phyloP scores from a whole-genome alignment of 345 rosid species.

The Linum tenue region DNA sequence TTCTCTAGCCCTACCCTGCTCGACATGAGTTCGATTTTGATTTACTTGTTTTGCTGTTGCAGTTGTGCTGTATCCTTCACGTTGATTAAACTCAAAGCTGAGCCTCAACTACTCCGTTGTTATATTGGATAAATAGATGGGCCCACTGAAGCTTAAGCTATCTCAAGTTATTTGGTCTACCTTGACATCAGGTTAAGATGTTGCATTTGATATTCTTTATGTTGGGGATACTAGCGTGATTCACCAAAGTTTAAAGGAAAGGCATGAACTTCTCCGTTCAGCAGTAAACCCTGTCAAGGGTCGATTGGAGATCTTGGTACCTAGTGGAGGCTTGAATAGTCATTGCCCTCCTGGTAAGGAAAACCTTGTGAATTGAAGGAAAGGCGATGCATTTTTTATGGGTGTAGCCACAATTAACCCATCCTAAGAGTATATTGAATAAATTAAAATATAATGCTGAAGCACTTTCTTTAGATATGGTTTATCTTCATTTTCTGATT shows the following conservation, averaged over 20 bases:
- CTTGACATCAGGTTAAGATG: conserved; percentile 61
- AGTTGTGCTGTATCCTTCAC: conserved; percentile 95
- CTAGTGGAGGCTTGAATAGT: conserved; percentile 62
- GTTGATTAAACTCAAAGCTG: conserved; percentile 3
- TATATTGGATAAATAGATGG: conserved; percentile 7
- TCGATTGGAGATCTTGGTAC: conserved; percentile 72
- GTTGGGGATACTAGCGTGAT: conserved; percentile 90
- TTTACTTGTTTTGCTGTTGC: conserved; percentile 32
- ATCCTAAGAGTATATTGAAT: no score
- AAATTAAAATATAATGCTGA: not conserved
- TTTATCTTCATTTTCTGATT: no score
- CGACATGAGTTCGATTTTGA: conserved; percentile 10
- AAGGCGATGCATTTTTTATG: no score
- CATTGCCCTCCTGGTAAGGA: conserved; percentile 43
- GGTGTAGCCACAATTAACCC: no score
- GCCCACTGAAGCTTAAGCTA: conserved; percentile 1
- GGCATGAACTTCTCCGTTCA: conserved; percentile 66
- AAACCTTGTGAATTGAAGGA: not conserved
- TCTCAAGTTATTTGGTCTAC: conserved; percentile 16
- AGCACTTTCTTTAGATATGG: not conserved
- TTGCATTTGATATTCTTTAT: conserved; percentile 91
- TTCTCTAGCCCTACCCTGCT: not conserved
- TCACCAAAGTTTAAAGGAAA: conserved; percentile 88
- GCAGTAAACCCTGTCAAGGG: conserved; percentile 78
- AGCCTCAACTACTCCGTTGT: conserved; percentile 10